phyloP scores from a whole-genome alignment of 2,329 filamentous ascomycete genomes.

The Neopestalotiopsis clavispora region DNA sequence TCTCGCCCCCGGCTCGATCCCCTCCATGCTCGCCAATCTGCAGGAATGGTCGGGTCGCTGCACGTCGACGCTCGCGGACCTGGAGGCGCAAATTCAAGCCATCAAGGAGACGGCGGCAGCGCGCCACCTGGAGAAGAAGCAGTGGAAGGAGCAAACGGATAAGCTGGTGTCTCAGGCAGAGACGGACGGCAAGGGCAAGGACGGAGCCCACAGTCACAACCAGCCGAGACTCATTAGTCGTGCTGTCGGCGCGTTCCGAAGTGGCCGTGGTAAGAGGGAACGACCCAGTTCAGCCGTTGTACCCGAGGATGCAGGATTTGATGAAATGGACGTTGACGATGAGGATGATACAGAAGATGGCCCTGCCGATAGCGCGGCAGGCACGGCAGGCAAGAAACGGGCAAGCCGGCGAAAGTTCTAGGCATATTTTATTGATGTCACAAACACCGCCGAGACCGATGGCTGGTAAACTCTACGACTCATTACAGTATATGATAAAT shows the following conservation, averaged over 20 bases:
- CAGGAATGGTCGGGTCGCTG: slow-evolving; percentile 81
- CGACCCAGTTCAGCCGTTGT: slow-evolving; percentile 29
- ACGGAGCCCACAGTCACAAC: slow-evolving; percentile 29
- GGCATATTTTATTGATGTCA: background rate
- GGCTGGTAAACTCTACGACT: no score
- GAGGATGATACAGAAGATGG: slow-evolving; percentile 49
- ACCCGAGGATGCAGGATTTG: slow-evolving; percentile 42
- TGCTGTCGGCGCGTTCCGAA: slow-evolving; percentile 24
- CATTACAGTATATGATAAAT: no score
- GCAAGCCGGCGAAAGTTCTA: slow-evolving; percentile 60
- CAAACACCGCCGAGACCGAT: background rate
- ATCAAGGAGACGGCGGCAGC: slow-evolving; percentile 65
- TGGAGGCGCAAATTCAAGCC: slow-evolving; percentile 75
- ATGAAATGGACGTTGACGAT: slow-evolving; percentile 62
- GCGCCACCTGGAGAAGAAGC: slow-evolving; percentile 55
- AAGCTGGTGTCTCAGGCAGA: slow-evolving; percentile 50
- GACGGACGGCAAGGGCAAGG: slow-evolving; percentile 25
- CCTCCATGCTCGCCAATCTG: slow-evolving; percentile 70
- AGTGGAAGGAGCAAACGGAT: slow-evolving; percentile 53
- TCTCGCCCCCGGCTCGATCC: slow-evolving; percentile 74
- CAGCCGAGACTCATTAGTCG: slow-evolving; percentile 30
- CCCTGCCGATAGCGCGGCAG: slow-evolving; percentile 47
- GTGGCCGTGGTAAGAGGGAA: slow-evolving; percentile 22
- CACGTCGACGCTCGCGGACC: slow-evolving; percentile 70
- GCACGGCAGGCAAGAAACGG: slow-evolving; percentile 48